Conservation (phyloP, 2,329 filamentous ascomycete species). For the Colletotrichum sp. region DNA sequence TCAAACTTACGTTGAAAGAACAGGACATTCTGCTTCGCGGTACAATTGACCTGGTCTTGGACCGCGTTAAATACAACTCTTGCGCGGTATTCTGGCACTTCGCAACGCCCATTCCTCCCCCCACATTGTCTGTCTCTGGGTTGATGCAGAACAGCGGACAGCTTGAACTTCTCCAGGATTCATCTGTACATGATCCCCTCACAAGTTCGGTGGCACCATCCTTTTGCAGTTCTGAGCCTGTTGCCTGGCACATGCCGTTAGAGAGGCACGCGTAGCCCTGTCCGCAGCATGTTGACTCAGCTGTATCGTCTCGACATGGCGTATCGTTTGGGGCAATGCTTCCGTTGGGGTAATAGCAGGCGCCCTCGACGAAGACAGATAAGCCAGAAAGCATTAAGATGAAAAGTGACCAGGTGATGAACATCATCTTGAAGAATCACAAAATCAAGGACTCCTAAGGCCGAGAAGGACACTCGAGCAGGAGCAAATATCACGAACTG, state of each 20-base stretch:
- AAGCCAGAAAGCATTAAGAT: not conserved
- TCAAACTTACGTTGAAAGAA: slow-evolving; percentile 19
- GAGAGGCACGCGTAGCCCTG: slow-evolving; percentile 40
- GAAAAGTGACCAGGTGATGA: fast-evolving
- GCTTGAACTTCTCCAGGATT: slow-evolving; percentile 30
- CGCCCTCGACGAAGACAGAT: not conserved
- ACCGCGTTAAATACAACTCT: slow-evolving; percentile 25
- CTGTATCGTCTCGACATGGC: slow-evolving; percentile 31
- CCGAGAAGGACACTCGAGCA: not conserved
- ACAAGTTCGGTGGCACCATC: slow-evolving; percentile 27
- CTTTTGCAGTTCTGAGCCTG: slow-evolving; percentile 26
- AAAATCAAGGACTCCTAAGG: not conserved
- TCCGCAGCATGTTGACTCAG: slow-evolving; percentile 36
- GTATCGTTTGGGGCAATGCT: slow-evolving; percentile 30
- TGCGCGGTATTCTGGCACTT: slow-evolving; percentile 4
- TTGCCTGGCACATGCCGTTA: slow-evolving; percentile 36
- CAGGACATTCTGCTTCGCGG: slow-evolving; percentile 14
- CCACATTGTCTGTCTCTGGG: slow-evolving; percentile 21
- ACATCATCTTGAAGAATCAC: not conserved
- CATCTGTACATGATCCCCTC: slow-evolving; percentile 39
- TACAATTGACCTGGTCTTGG: not conserved
- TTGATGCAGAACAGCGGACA: slow-evolving; percentile 40
- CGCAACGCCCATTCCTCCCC: slow-evolving; percentile 26
- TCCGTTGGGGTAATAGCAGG: slow-evolving; percentile 37
- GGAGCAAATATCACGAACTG: not conserved